Conservation (phyloP, 768 basidiomycete species). For the Candolleomyces eurysporus region DNA sequence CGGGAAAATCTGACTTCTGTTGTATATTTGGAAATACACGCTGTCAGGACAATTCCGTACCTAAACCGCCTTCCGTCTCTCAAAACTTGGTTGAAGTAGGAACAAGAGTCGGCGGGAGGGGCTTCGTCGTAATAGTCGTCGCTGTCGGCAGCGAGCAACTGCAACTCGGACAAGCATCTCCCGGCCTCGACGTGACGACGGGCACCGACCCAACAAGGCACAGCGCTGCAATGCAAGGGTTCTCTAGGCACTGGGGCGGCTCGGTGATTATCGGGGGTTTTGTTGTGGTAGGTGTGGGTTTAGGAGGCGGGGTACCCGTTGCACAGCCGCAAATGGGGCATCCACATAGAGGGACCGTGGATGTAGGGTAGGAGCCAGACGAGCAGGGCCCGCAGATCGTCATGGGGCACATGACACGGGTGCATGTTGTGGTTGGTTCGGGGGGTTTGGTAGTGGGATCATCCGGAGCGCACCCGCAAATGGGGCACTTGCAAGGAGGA, state of each 20-base stretch:
- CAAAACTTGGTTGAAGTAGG: too few species aligned
- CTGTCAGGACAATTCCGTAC: too few species aligned
- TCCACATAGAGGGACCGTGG: neutral
- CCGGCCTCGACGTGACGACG: neutral
- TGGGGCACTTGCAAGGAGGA: neutral
- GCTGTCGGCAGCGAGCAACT: neutral
- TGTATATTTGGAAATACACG: too few species aligned
- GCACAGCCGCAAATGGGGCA: constrained; percentile 2
- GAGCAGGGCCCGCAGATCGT: neutral
- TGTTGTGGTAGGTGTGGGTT: neutral
- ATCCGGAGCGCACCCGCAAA: neutral
- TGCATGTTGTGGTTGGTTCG: neutral
- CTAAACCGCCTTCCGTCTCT: too few species aligned
- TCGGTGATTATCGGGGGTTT: neutral
- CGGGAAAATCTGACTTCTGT: too few species aligned
- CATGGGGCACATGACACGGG: neutral
- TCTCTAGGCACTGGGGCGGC: neutral
- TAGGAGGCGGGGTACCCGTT: neutral
- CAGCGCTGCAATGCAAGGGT: neutral
- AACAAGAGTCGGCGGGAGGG: too few species aligned
- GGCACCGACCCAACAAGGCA: neutral
- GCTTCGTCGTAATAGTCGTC: too few species aligned
- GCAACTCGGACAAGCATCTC: neutral
- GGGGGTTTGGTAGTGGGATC: neutral
- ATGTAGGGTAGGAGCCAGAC: neutral